These are phyloP conservation scores for Colletotrichum acutatum DNA, from an alignment of 2,329 filamentous ascomycete genomes.

Conservation along the genomic window DNA sequence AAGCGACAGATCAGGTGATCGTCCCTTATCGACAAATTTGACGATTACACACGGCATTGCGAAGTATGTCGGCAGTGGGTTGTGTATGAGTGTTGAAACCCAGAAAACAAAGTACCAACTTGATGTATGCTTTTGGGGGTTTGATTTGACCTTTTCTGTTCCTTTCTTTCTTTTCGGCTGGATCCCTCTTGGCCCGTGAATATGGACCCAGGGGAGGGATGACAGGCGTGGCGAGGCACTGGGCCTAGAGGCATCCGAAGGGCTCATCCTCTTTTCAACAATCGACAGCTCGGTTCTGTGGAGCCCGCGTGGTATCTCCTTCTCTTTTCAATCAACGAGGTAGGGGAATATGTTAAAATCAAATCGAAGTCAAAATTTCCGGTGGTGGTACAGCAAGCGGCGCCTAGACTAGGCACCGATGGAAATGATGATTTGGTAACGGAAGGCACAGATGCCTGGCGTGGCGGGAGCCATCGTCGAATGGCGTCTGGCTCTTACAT, in stretches of 20 bases:
- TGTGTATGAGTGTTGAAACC: conserved; percentile 6
- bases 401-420: background rate
- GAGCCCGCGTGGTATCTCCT: conserved; percentile 46
- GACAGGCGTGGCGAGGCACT: background rate
- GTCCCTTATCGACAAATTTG: background rate
- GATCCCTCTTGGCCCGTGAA: background rate
- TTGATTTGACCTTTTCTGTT: conserved; percentile 18
- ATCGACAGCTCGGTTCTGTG: conserved; percentile 41
- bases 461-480: background rate
- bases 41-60: conserved; percentile 12
- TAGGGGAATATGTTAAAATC: conserved; percentile 32
- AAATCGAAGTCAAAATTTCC: conserved; percentile 29
- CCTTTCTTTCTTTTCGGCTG: background rate
- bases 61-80: background rate
- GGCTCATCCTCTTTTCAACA: conserved; percentile 8
- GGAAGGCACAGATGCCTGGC: background rate
- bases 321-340: conserved; percentile 30
- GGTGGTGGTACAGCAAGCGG: conserved; percentile 26
- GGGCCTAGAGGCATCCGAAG: background rate
- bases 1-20: background rate
- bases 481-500: conserved; percentile 51
- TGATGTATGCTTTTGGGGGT: conserved; percentile 25
- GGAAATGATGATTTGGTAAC: conserved; percentile 8
- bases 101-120: conserved; percentile 22
- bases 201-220: background rate